Evolutionary conservation across 139 green algal species (phyloP).

Genomic region (Marvania coccoides): DNA sequence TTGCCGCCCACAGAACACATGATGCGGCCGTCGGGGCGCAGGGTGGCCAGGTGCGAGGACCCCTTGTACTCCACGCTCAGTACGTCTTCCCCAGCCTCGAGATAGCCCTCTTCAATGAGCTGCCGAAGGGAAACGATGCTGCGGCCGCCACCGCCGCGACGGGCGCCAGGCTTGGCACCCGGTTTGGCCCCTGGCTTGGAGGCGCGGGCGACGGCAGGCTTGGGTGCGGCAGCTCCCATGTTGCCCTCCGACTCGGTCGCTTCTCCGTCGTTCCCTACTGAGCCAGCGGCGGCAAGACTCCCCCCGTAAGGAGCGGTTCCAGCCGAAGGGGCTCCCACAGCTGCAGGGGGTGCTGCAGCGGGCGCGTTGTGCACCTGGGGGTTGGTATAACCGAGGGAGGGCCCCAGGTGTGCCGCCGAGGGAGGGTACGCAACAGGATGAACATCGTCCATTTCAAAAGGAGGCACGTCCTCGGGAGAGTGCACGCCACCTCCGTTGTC

Average conservation of each 20-base stretch:
- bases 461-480: no score
- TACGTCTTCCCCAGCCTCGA: constrained; percentile 55
- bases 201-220: background rate
- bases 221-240: background rate
- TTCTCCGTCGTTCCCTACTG: background rate
- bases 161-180: background rate
- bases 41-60: constrained; percentile 32
- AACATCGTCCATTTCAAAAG: no score
- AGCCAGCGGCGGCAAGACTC: background rate
- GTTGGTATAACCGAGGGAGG: no score
- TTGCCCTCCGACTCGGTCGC: background rate
- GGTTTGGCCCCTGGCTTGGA: background rate
- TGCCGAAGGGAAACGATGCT: constrained; percentile 48
- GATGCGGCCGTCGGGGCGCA: constrained; percentile 63
- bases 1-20: constrained; percentile 3
- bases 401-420: no score
- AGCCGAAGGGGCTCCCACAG: background rate
- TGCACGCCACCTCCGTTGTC: no score
- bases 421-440: no score
- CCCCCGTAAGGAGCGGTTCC: background rate
- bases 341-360: background rate
- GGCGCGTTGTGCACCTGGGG: no score
- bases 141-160: background rate
- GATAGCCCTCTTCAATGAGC: constrained; percentile 63
- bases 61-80: constrained; percentile 77